phyloP scores from a whole-genome alignment of 768 basidiomycete genomes.

The Auriscalpium microsporum region DNA sequence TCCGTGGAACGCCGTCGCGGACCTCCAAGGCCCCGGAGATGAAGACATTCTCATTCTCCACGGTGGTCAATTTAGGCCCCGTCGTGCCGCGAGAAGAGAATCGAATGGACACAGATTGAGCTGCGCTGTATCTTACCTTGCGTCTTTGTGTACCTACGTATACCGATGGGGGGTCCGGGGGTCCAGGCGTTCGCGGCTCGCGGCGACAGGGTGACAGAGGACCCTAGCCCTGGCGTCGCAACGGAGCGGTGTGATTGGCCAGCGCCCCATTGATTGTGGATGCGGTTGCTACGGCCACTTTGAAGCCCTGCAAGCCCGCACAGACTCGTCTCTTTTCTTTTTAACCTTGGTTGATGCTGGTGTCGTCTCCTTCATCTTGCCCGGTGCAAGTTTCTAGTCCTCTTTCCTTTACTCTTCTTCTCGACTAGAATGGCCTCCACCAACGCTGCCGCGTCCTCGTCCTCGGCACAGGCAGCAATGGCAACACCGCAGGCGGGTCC shows the following conservation, averaged over 20 bases:
- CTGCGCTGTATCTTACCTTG: too few species aligned
- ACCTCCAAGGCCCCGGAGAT: conserved; percentile 54
- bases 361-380: conserved; percentile 24
- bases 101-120: conserved; percentile 14
- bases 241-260: too few species aligned
- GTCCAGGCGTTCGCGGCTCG: too few species aligned
- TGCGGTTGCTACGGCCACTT: neutral
- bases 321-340: neutral
- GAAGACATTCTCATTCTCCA: conserved; percentile 88
- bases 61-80: conserved; percentile 68
- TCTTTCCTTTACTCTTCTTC: conserved; percentile 6
- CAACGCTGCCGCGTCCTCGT: conserved; percentile 9
- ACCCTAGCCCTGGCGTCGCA: too few species aligned
- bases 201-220: too few species aligned
- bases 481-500: conserved; percentile 47
- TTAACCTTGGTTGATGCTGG: conserved; percentile 9
- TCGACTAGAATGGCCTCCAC: conserved; percentile 22
- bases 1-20: conserved; percentile 25
- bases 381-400: conserved; percentile 32
- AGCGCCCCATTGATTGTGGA: too few species aligned
- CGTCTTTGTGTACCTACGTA: too few species aligned
- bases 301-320: neutral
- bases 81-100: conserved; percentile 55
- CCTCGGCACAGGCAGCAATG: conserved; percentile 17
- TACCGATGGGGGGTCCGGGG: too few species aligned